Conservation (phyloP, 176 grass and related monocot species). For the Saccharum spontaneum region DNA sequence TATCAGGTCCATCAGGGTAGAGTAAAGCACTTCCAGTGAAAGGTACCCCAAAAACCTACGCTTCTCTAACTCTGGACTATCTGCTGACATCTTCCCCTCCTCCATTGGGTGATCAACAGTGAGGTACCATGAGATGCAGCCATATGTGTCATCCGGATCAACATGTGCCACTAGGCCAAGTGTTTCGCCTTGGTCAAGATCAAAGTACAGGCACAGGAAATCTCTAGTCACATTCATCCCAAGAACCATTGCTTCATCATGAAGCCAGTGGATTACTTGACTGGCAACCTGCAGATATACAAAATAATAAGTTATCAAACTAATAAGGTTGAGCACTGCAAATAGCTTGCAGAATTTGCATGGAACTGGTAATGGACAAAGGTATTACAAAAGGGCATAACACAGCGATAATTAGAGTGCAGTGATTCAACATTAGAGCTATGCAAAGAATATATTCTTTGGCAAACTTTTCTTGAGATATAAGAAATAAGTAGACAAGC, state of each 20-base stretch:
- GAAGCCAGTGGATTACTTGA: constrained; percentile 87
- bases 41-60: constrained; percentile 68
- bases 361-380: background rate
- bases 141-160: constrained; percentile 53
- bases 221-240: constrained; percentile 82
- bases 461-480: background rate
- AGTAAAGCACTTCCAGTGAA: constrained; percentile 73
- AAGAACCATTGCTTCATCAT: constrained; percentile 76
- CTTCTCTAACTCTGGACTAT: constrained; percentile 47
- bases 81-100: constrained; percentile 49
- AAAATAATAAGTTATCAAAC: background rate
- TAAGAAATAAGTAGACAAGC: background rate
- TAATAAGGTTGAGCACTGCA: background rate
- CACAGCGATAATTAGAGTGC: background rate
- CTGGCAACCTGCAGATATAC: constrained; percentile 58
- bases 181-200: constrained; percentile 72
- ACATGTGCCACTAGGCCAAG: constrained; percentile 78
- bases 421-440: background rate
- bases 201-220: constrained; percentile 80
- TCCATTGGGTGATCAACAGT: constrained; percentile 47
- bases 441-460: background rate
- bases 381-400: background rate
- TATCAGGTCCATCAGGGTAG: constrained; percentile 71
- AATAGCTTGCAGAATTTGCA: background rate
- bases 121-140: constrained; percentile 81